phyloP scores from a whole-genome alignment of 2,329 filamentous ascomycete species.

The Trichoderma oligosporum region DNA sequence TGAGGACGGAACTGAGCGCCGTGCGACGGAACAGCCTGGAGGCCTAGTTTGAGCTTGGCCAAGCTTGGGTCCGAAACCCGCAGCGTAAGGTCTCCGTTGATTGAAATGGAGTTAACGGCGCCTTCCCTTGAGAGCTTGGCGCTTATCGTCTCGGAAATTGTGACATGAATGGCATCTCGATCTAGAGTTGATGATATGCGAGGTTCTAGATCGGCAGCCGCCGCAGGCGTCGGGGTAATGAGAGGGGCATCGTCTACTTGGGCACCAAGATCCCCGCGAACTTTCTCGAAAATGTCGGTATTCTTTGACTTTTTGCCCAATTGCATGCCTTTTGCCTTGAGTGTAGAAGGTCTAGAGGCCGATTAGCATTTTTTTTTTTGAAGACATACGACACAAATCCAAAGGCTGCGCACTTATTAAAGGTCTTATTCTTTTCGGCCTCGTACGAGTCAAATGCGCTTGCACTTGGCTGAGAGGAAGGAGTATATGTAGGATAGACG shows the following conservation, averaged over 20 bases:
- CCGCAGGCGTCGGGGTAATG: constrained; percentile 53
- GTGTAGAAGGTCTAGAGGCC: constrained; percentile 52
- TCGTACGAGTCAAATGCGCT: constrained; percentile 93
- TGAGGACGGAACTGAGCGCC: constrained; percentile 92
- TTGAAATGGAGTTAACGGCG: constrained; percentile 75
- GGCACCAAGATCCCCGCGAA: constrained; percentile 84
- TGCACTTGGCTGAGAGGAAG: constrained; percentile 68
- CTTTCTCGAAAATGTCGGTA: constrained; percentile 94
- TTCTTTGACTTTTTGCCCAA: constrained; percentile 98
- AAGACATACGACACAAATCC: background rate
- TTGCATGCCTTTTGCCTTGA: constrained; percentile 97
- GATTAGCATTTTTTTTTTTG: constrained; percentile 1
- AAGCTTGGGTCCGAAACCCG: constrained; percentile 84
- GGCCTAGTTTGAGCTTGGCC: constrained; percentile 84
- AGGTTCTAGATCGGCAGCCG: constrained; percentile 50
- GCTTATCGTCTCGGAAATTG: constrained; percentile 83
- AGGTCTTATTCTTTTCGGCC: constrained; percentile 92
- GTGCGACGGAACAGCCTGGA: constrained; percentile 71
- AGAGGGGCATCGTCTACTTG: constrained; percentile 76
- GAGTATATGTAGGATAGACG: constrained; percentile 83
- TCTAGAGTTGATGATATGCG: constrained; percentile 66
- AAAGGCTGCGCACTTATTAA: constrained; percentile 54
- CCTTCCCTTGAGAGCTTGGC: constrained; percentile 88
- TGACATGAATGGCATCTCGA: constrained; percentile 81
- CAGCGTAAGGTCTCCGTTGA: constrained; percentile 89